Base-by-base conservation (phyloP, 1,139 yeast genomes). In the Pichia kudriavzevii region DNA sequence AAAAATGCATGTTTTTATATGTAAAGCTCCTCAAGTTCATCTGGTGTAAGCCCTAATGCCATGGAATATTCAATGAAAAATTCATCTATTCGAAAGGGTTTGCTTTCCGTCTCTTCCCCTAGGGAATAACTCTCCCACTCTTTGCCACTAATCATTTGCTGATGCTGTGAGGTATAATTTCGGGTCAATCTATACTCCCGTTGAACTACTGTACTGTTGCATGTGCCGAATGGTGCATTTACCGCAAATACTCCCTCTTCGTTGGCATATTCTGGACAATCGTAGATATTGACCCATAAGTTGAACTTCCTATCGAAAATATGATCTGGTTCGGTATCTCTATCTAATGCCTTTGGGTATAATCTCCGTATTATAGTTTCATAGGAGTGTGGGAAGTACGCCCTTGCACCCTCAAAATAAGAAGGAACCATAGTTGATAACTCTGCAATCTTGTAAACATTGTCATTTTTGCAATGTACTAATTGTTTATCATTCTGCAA, bases 401-500 rank as follows among this genome's bases (percentile, higher is more conserved):
- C 70, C 21, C 52, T 47, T 3, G 57, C 66, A 5, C 82, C 81
- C 50, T 75, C 82, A 48, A 69, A 75, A 16, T 58, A 45, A 0
- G 78, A 67, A 11, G 61, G 56, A 5, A 52, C 46, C 46, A 75
- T 55, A 1, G 75, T 75, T 3, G 55, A 46, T 14, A 75, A 45
- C 40, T 72, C 74, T 5, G 61, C 59, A 11, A 67, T 45, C 2
- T 58, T 50, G 43, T 61, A 67, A 42, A 64, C 72, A 49, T 76
- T 81, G 37, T 64, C 53, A 50, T 75, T 71, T 42, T 73, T 66
- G 50, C 82, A 75, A 45, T 72, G 72, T 45, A 58, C 64, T 8
- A 72, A 42, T 22, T 53, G 41, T 20, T 50, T 46, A 1, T 39
- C 38, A 4, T 38, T 28, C 28, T 52, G 55, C n/a, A 62, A 41